Evolutionary conservation across 2,329 filamentous ascomycete genomes (phyloP).

Genomic region (Chaetomiaceae sp.): DNA sequence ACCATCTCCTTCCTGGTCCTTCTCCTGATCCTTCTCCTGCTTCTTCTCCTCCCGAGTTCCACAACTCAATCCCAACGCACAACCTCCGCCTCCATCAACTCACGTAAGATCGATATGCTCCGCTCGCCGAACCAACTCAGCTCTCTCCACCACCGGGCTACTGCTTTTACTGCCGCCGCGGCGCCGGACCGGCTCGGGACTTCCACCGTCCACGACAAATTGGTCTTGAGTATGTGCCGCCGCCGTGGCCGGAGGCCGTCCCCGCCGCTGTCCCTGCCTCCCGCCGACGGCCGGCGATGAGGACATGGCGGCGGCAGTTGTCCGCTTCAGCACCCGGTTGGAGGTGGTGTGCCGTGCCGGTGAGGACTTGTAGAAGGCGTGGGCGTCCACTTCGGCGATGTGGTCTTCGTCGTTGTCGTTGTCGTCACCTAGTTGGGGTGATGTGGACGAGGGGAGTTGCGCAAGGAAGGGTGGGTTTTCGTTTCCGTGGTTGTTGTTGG

Average conservation of each 20-base stretch:
- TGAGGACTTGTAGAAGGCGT: not conserved
- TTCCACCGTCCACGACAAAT: not conserved
- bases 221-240: not conserved
- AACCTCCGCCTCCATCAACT: not conserved
- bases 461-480: constrained; percentile 6
- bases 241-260: not conserved
- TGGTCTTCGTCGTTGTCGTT: not conserved
- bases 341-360: not conserved
- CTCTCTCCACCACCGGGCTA: constrained; percentile 7
- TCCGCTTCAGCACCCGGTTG: not conserved
- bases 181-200: not conserved
- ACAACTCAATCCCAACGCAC: not conserved
- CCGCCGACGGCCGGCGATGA: not conserved
- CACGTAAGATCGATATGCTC: constrained; percentile 15
- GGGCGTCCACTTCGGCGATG: not conserved
- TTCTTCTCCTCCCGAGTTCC: no score
- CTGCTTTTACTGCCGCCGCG: no score
- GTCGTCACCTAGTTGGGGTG: not conserved
- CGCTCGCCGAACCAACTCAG: constrained; percentile 10
- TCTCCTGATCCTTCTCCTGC: no score
- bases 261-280: not conserved
- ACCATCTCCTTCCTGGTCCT: no score
- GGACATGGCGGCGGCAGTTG: no score
- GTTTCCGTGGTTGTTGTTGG: no score
- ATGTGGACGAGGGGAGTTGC: not conserved